Evolutionary conservation across 768 basidiomycete species (phyloP), one percentile per base, ranked within the genome.

Genomic region (Basidioascus undulatus): DNA sequence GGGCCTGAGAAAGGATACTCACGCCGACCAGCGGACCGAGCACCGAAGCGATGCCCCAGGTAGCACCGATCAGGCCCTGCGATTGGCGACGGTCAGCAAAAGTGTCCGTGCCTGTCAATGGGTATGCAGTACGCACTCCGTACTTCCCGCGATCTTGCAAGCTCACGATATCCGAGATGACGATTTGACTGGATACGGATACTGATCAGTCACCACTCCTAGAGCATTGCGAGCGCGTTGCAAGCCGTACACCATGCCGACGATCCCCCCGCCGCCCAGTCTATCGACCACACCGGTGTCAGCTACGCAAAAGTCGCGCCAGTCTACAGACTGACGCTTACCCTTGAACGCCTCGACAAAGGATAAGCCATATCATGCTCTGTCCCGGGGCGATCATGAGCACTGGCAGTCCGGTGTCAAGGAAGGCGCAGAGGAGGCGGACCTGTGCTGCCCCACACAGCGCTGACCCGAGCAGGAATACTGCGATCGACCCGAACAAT

Each of bases 1-100:
- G n/a, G n/a, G n/a, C n/a, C n/a, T n/a, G n/a, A n/a, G n/a, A n/a
- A n/a, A n/a, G n/a, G n/a, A n/a, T n/a, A n/a, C n/a, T n/a, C n/a
- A n/a, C 55, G 32, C 57, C 59, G 13, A 60, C 37, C 16, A 59
- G 48, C 2, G 56, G 55, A 10, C 56, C 55, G 4, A 57, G 26
- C 9, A 53, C 51, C 5, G 51, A 47, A 1, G 57, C 53, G 11
- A 53, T 44, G 7, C 57, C 59, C 56, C 57, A 60, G 0, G 51
- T 44, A 0, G 52, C 50, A 4, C 57, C 57, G 38, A 59, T 47
- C 3, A 37, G 20, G 3, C 47, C 28, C 10, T 9, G 10, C 10
- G 9, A 30, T 15, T 30, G 28, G 15, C 28, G 28, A 30, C 9
- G 28, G 28, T 30, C 10, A 30, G 2, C 10, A 30, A 15, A 30